Percentiles rank a stretch among this genome's conserved stretches.
Evolutionary conservation across 192 early-diverging fungal species (phyloP).

Genomic region (Podila epigama): DNA sequence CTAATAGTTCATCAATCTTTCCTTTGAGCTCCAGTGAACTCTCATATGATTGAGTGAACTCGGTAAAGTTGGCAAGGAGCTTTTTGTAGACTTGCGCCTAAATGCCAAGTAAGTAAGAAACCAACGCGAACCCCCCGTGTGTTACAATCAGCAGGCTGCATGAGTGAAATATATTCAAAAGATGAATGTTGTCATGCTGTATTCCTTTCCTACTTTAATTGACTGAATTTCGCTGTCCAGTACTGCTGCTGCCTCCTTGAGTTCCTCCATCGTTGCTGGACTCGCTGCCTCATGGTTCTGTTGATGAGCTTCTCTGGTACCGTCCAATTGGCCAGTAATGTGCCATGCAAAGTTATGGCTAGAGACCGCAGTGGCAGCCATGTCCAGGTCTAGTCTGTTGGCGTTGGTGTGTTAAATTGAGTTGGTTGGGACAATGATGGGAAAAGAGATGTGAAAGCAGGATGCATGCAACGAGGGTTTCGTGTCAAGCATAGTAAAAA

Average conservation of each 20-base stretch:
- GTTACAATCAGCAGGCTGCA: too few relatives aligned
- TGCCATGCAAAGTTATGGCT: constrained; percentile 21
- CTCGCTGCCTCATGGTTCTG: background rate
- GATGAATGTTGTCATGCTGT: background rate
- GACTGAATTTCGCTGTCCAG: constrained; percentile 34
- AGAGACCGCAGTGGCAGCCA: constrained; percentile 19
- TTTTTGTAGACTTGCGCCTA: constrained; percentile 47
- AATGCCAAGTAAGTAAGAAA: background rate
- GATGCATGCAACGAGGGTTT: too few relatives aligned
- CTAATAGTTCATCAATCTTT: constrained; percentile 26
- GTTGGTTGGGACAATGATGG: too few relatives aligned
- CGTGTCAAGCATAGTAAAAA: too few relatives aligned
- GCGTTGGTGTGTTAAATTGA: background rate
- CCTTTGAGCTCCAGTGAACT: constrained; percentile 35
- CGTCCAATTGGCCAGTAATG: constrained; percentile 13
- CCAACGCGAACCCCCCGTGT: too few relatives aligned
- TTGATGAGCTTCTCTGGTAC: background rate
- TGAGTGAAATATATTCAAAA: background rate
- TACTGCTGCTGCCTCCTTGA: constrained; percentile 1
- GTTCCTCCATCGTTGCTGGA: constrained; percentile 18
- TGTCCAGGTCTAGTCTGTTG: background rate
- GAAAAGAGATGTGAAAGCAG: background rate
- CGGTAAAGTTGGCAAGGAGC: constrained; percentile 41
- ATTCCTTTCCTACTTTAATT: constrained; percentile 6
- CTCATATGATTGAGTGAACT: constrained; percentile 36